Evolutionary conservation across 306 rosid species (phyloP), one percentile per base, ranked within the genome.

Genomic region (Biancaea sappan): DNA sequence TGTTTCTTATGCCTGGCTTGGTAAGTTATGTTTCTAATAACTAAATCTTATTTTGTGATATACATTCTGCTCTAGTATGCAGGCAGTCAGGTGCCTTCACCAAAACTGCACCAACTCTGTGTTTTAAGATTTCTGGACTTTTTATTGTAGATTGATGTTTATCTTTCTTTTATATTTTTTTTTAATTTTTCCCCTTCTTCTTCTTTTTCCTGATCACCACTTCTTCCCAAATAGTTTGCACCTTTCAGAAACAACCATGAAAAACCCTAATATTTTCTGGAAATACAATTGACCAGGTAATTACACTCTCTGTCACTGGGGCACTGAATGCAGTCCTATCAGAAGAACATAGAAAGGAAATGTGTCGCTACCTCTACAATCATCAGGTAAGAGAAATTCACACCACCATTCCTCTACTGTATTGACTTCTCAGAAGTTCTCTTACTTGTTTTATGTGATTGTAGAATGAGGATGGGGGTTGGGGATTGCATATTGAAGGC

Each of bases 381-480:
- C 98, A 92, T 71, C 98, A 92, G 93, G 97, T 77, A 74, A 80
- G 80, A 80, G 80, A 81, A 66, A 34, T 69, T 77, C 11, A 5
- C n/a, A 16, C 28, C 41, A 61, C 22, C 51, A 29, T 79, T 54
- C 59, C 46, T 67, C 15, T 60, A 68, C 16, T 73, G 46, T 37
- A 62, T 51, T 12, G 48, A 60, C 62, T 44, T 22, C 26, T 26
- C 2, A 10, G 5, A 29, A 16, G 31, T 66, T 21, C 18, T 79
- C 34, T 28, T 72, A 54, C 83, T 60, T 61, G 44, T 43, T 46
- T 38, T 60, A 52, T 76, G 74, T 74, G 50, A 78, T 57, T 83
- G 79, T 84, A 93, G 97, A 93, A 91, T 79, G 76, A 75, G 83
- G 98, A 93, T 79, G 98, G 98, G 74, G 98, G 98, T n/a, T 93